Evolutionary conservation across 163 green algal genomes (phyloP), one percentile per base, ranked within the genome.

Genomic region (Volvox carteri): DNA sequence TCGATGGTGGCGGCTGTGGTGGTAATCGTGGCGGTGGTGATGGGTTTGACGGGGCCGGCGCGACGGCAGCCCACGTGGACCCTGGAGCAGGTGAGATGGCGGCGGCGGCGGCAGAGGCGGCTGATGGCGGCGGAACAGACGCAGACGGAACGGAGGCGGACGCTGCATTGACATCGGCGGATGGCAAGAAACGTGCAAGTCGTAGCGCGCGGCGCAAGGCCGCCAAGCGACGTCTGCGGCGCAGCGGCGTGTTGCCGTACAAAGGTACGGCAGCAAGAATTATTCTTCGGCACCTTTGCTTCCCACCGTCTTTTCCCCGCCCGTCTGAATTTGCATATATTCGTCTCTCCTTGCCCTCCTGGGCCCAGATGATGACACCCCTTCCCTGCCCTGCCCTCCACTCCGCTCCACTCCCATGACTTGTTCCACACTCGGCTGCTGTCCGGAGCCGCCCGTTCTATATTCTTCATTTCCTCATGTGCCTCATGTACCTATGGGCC

Each of bases 151-250:
- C 30, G 65, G 65, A 42, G 30, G 35, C 65, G 30, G 65, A 46
- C 2, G 33, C 30, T 9, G 65, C 30, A 12, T 30, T 6, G 35
- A 33, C 65, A 5, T 9, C 16, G 30, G 4, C 65, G 30, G 65
- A 21, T 33, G 65, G 16, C 30, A 75, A 72, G 65, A 75, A 79
- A 46, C 65, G 46, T 4, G 52, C 62, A 28, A 93, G 91, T 68
- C 91, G 91, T 67, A 93, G 91, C 77, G 88, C 91, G 16, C 88
- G 91, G 5, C 77, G 91, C 4, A 93, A 93, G 84, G 85, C 91
- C 12, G 16, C 42, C 25, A 92, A 92, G 56, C 78, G 91, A 4
- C 56, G 52, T 54, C 76, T 93, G 23, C 52, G 83, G 35, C 81
- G 91, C 37, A 73, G 60, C 1, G 91, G 91, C 21, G 65, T 91